Conservation (phyloP, 202 grass and related monocot species). For the Panicum hallii region DNA sequence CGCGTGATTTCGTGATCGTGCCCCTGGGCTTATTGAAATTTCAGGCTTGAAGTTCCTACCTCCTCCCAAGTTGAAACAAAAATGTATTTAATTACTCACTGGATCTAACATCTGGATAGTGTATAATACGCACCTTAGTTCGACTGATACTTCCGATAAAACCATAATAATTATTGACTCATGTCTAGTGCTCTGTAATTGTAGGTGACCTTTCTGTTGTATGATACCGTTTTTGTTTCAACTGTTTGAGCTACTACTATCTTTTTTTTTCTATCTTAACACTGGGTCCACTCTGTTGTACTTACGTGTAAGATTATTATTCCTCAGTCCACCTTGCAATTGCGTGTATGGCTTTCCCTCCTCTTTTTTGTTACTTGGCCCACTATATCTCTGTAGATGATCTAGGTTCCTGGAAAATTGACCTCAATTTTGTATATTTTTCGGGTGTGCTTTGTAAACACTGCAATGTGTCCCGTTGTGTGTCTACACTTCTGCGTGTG, state of each 20-base stretch:
- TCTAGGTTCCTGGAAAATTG: slow-evolving; percentile 17
- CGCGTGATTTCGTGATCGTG: background rate
- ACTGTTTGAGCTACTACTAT: background rate
- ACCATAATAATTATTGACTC: slow-evolving; percentile 19
- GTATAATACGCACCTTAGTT: background rate
- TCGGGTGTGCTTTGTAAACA: background rate
- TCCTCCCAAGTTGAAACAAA: background rate
- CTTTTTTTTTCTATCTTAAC: background rate
- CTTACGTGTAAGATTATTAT: slow-evolving; percentile 21
- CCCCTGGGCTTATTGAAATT: background rate
- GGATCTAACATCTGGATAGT: slow-evolving; percentile 47
- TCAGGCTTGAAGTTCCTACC: background rate
- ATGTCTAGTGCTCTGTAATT: background rate
- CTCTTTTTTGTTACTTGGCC: slow-evolving; percentile 5
- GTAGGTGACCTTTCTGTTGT: slow-evolving; percentile 15
- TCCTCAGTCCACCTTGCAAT: slow-evolving; percentile 1
- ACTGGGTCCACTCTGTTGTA: slow-evolving; percentile 14
- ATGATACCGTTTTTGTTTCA: background rate
- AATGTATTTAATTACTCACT: background rate
- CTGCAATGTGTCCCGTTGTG: background rate
- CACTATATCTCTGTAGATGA: slow-evolving; percentile 2
- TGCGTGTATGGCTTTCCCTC: slow-evolving; percentile 35
- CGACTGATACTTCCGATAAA: slow-evolving; percentile 15
- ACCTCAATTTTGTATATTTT: background rate
- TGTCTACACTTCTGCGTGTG: background rate